phyloP scores from a whole-genome alignment of 768 basidiomycete genomes.

The Suillus ampliporus region DNA sequence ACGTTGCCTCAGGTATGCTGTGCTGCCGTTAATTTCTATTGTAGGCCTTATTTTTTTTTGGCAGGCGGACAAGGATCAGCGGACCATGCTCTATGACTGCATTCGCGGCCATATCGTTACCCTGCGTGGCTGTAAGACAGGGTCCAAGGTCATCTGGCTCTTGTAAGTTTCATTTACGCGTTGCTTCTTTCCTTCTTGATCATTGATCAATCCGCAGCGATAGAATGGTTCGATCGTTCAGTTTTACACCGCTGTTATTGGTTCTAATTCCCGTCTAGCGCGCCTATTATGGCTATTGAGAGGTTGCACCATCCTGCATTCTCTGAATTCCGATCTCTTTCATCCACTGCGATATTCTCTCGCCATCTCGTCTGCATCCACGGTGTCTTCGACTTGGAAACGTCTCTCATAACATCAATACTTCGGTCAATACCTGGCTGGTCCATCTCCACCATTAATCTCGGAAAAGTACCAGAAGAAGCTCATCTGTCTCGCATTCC shows the following conservation, averaged over 20 bases:
- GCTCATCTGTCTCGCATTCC: constrained; percentile 2
- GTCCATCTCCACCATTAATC: constrained; percentile 37
- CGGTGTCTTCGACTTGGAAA: constrained; percentile 30
- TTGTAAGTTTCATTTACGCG: constrained; percentile 50
- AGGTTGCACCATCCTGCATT: constrained; percentile 24
- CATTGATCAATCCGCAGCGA: constrained; percentile 45
- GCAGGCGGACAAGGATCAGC: constrained; percentile 89
- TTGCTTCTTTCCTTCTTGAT: constrained; percentile 1
- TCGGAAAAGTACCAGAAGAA: constrained; percentile 28
- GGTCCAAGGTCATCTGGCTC: constrained; percentile 91
- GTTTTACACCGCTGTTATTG: constrained; percentile 5
- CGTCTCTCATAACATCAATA: constrained; percentile 26
- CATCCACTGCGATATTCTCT: constrained; percentile 30
- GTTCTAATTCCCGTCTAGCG: constrained; percentile 46
- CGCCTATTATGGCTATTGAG: constrained; percentile 67
- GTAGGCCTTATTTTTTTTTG: constrained; percentile 16
- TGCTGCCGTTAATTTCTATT: background rate
- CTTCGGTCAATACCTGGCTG: constrained; percentile 21
- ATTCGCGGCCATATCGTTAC: constrained; percentile 89
- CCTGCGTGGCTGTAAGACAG: constrained; percentile 89
- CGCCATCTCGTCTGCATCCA: constrained; percentile 18
- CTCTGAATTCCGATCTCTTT: constrained; percentile 33
- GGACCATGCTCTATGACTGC: constrained; percentile 81
- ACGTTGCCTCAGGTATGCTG: constrained; percentile 73
- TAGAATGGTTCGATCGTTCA: constrained; percentile 51